Base-by-base conservation (phyloP, 768 basidiomycete genomes). In the Nidularia sp. region DNA sequence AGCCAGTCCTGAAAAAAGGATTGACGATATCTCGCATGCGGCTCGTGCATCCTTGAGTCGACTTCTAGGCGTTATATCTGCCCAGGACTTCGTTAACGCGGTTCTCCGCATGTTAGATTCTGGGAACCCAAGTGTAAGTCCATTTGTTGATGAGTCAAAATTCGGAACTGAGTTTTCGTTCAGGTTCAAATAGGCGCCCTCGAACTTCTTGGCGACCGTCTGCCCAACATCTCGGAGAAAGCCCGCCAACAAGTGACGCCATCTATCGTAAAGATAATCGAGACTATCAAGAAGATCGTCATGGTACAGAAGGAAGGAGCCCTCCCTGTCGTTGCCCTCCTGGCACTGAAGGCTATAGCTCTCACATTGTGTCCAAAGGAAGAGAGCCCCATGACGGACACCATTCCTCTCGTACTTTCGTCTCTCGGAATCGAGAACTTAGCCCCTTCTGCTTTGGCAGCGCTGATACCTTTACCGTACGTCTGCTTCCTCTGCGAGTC, bases 151-250 rank as follows among this genome's bases (percentile, higher is more conserved):
- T 47, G 36, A 12, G 25, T 49, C 44, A 45, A 5, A 18, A 10
- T 5, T 45, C 13, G 15, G 33, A 44, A 46, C 49, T 59, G 7
- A 60, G 53, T 36, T 45, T 47, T 8, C 52, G 49, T 35, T 13
- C 57, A 90, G 88, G 71, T 85, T 29, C 80, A 86, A 64, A 59
- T 69, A 6, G 87, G 84, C 50, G 88, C 88, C 7, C 76, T 97
- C 32, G 80, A 81, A 34, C 73, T 94, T 6, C 66, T 97, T 10
- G 73, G 78, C 2, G 80, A 83, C 39, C 83, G 90, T 34, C 68
- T 96, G 0, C 75, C 80, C 0, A 71, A 77, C 5, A 74, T 96
- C 49, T 70, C 83, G 4, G 69, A 77, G 6, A 71, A 75, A 18
- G 69, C 79, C 45, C 84, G 95, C 9, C 66, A 70, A 34, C 74